These are phyloP conservation scores for Salix brachista DNA, from an alignment of 345 rosid genomes.

Conservation along the genomic window DNA sequence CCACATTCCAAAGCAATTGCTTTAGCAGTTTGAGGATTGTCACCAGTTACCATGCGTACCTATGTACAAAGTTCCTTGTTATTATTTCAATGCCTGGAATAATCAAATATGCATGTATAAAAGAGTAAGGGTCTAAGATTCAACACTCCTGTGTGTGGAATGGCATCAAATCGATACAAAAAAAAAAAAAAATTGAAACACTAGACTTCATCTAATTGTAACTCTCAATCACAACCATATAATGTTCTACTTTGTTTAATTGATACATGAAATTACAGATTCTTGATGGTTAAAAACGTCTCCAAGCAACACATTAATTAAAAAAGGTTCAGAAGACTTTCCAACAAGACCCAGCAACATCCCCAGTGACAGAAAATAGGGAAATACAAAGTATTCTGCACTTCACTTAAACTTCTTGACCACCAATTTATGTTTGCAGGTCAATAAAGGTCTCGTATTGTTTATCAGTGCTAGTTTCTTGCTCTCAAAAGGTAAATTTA, in stretches of 20 bases:
- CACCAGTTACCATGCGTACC: conserved; percentile 42
- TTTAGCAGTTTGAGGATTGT: conserved; percentile 34
- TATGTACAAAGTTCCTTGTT: background rate
- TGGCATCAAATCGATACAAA: background rate
- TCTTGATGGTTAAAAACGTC: background rate
- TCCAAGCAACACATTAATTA: background rate
- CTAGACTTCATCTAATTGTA: background rate
- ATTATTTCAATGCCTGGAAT: background rate
- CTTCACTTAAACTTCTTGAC: background rate
- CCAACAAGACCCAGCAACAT: background rate
- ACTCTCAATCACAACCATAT: background rate
- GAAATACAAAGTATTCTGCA: background rate
- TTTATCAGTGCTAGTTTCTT: background rate
- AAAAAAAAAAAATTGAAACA: background rate
- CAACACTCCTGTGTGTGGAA: background rate
- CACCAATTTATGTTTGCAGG: background rate
- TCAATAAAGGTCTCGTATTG: background rate
- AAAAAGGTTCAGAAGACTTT: background rate
- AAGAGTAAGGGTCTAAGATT: background rate
- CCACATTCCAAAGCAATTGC: conserved; percentile 41
- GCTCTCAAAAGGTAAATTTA: background rate
- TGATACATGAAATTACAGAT: background rate
- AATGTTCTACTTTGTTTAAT: background rate
- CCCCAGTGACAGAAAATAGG: background rate
- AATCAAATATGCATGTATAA: background rate